Evolutionary conservation across 164 flowering plant species (phyloP).

Genomic region (Vitis riparia): DNA sequence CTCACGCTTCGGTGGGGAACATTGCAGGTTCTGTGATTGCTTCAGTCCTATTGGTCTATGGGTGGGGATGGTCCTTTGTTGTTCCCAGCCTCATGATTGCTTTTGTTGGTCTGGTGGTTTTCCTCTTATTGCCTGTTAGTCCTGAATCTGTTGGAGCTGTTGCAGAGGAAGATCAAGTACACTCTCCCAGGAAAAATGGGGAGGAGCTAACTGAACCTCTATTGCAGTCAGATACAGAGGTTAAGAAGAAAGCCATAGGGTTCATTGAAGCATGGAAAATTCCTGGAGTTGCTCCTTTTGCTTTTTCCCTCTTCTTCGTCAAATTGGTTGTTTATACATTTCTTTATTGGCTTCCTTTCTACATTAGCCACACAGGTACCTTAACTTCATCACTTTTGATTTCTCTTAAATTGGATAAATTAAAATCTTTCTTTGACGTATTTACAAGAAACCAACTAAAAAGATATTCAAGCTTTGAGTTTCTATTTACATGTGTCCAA

Average conservation of each 20-base stretch:
- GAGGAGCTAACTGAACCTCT: slow-evolving; percentile 52
- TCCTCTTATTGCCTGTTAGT: slow-evolving; percentile 68
- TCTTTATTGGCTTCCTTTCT: slow-evolving; percentile 97
- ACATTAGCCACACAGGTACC: slow-evolving; percentile 85
- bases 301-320: slow-evolving; percentile 90
- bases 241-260: slow-evolving; percentile 57
- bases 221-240: slow-evolving; percentile 23
- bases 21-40: slow-evolving; percentile 85
- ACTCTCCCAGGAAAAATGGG: slow-evolving; percentile 37
- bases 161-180: slow-evolving; percentile 41
- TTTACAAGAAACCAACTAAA: background rate
- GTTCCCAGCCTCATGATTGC: slow-evolving; percentile 75
- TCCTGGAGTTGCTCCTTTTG: slow-evolving; percentile 93
- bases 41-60: slow-evolving; percentile 66
- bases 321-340: slow-evolving; percentile 95
- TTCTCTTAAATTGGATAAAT: background rate
- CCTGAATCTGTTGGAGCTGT: slow-evolving; percentile 67
- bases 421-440: background rate
- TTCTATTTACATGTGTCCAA: too few relatives aligned
- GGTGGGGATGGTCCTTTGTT: slow-evolving; percentile 98
- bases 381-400: background rate
- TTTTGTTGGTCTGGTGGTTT: slow-evolving; percentile 55
- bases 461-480: too few relatives aligned
- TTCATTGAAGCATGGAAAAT: slow-evolving; percentile 92
- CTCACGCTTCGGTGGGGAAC: slow-evolving; percentile 93